phyloP scores from a whole-genome alignment of 768 basidiomycete genomes.

The Erythrobasidium yunnanense region DNA sequence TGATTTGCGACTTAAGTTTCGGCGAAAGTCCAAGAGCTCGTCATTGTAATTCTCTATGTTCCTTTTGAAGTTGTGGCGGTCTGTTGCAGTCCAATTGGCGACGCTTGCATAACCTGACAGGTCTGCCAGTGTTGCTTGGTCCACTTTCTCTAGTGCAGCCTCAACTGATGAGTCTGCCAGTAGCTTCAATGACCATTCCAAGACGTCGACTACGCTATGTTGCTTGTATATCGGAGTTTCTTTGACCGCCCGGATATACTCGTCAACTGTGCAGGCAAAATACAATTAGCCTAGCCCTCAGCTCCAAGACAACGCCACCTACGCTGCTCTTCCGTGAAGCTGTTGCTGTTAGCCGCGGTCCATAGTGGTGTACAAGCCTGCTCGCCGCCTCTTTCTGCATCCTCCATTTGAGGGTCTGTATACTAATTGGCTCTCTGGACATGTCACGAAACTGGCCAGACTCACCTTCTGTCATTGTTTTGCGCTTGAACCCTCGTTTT shows the following conservation, averaged over 20 bases:
- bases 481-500: not conserved
- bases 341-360: not conserved
- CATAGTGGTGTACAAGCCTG: not conserved
- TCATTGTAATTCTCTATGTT: conserved; percentile 32
- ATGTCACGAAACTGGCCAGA: no score
- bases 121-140: conserved; percentile 22
- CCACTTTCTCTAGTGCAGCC: conserved; percentile 23
- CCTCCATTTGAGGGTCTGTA: no score
- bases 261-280: not conserved
- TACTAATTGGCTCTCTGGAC: no score
- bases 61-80: conserved; percentile 24
- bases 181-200: not conserved
- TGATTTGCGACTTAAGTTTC: conserved; percentile 29
- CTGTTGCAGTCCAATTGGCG: conserved; percentile 32
- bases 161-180: not conserved
- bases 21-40: conserved; percentile 33
- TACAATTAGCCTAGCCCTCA: no score
- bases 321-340: not conserved
- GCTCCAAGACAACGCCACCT: no score
- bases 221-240: not conserved
- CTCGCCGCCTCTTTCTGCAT: conserved; percentile 7
- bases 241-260: not conserved
- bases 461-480: not conserved
- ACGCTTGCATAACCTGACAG: conserved; percentile 1
- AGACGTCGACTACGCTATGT: not conserved